phyloP scores from a whole-genome alignment of 2,329 filamentous ascomycete species.

The Sporothrix humicola region DNA sequence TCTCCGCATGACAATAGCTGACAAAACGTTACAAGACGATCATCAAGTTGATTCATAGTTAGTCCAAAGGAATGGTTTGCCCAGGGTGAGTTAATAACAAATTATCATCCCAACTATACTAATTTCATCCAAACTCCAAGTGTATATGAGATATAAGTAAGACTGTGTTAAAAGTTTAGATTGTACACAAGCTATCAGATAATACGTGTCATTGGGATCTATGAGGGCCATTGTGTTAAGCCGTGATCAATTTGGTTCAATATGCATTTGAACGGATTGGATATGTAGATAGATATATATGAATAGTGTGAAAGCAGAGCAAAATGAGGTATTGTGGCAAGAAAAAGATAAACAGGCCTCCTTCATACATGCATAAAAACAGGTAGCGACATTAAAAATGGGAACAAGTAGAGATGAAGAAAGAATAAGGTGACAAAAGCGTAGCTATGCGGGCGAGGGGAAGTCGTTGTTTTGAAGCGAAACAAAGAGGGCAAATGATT shows the following conservation, averaged over 20 bases:
- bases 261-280: not conserved
- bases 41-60: too few relatives aligned
- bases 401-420: not conserved
- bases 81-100: too few relatives aligned
- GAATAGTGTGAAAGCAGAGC: not conserved
- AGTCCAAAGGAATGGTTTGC: too few relatives aligned
- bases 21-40: too few relatives aligned
- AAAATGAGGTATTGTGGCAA: not conserved
- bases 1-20: too few relatives aligned
- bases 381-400: not conserved
- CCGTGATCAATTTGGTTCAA: not conserved
- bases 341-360: not conserved
- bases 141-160: too few relatives aligned
- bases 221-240: not conserved
- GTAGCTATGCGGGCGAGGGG: not conserved
- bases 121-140: too few relatives aligned
- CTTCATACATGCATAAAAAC: conserved; percentile 12
- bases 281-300: conserved; percentile 3
- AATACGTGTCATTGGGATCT: too few relatives aligned
- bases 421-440: not conserved
- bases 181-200: too few relatives aligned
- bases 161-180: too few relatives aligned
- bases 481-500: not conserved
- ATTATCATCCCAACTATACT: too few relatives aligned
- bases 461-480: too few relatives aligned